Percentiles rank a stretch among this genome's conserved stretches.
phyloP scores from a whole-genome alignment of 2,329 filamentous ascomycete genomes.

The Claviceps sorghi region DNA sequence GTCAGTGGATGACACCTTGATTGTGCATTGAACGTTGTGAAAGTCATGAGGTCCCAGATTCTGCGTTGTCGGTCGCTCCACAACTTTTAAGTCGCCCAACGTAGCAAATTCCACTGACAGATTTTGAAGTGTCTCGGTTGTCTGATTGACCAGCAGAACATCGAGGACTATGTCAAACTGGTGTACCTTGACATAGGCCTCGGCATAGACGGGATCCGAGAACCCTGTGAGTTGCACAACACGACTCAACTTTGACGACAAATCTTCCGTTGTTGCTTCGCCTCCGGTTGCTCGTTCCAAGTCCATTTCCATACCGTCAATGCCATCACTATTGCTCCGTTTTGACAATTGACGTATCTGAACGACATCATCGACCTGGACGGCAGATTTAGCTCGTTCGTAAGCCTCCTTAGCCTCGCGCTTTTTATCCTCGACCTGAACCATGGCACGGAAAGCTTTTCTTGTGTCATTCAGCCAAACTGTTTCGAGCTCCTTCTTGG shows the following conservation, averaged over 20 bases:
- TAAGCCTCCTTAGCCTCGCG: conserved; percentile 84
- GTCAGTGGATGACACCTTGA: conserved; percentile 96
- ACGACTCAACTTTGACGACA: conserved; percentile 85
- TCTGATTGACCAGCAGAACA: conserved; percentile 93
- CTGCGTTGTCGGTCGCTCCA: conserved; percentile 90
- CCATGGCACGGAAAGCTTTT: conserved; percentile 93
- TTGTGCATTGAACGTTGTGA: conserved; percentile 94
- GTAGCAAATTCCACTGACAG: conserved; percentile 98
- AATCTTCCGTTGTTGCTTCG: conserved; percentile 66
- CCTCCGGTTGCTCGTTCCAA: conserved; percentile 89
- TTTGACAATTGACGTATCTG: conserved; percentile 84
- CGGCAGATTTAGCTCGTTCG: conserved; percentile 82
- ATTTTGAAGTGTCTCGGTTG: conserved; percentile 89
- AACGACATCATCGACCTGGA: conserved; percentile 92
- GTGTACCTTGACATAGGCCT: conserved; percentile 96
- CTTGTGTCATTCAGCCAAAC: conserved; percentile 91
- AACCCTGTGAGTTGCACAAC: conserved; percentile 97
- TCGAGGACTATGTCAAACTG: conserved; percentile 98
- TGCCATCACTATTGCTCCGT: conserved; percentile 70
- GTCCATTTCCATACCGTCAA: conserved; percentile 77
- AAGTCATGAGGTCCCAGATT: conserved; percentile 94
- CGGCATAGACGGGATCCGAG: conserved; percentile 96
- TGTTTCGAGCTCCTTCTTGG: conserved; percentile 79
- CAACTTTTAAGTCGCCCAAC: conserved; percentile 90
- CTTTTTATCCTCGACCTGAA: conserved; percentile 95